Percentiles rank a stretch among this genome's conserved stretches.
Conservation (phyloP, 352 stramenopile species). For the Phytophthora rubi region DNA sequence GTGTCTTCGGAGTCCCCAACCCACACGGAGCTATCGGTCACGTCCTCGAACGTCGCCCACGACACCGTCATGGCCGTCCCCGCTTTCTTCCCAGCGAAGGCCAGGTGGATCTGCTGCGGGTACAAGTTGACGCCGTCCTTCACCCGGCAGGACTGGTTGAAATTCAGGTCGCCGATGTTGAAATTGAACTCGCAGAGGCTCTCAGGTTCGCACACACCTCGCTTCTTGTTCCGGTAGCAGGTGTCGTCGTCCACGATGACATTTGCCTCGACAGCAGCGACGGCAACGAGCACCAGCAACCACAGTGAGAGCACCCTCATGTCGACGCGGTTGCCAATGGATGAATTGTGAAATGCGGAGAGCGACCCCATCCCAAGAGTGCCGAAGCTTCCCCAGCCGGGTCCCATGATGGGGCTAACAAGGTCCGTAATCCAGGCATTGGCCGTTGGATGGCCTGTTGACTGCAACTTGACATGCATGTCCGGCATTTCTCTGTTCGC, state of each 20-base stretch:
- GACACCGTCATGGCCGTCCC: slow-evolving; percentile 58
- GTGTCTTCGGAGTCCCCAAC: slow-evolving; percentile 14
- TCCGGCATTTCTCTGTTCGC: no score
- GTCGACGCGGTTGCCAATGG: background rate
- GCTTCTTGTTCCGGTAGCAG: slow-evolving; percentile 34
- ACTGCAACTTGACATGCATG: no score
- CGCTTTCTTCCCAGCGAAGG: slow-evolving; percentile 44
- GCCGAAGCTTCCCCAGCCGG: no score
- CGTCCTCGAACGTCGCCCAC: slow-evolving; percentile 37
- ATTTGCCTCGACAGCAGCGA: slow-evolving; percentile 11
- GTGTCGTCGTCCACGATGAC: slow-evolving; percentile 41
- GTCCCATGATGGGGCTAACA: no score
- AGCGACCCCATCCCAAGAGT: background rate
- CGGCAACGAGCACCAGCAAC: background rate
- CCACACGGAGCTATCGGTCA: slow-evolving; percentile 39
- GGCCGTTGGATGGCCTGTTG: no score
- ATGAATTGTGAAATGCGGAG: background rate
- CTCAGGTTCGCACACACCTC: slow-evolving; percentile 33
- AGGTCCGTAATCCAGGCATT: no score
- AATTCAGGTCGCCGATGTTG: slow-evolving; percentile 40
- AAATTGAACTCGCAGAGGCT: slow-evolving; percentile 44
- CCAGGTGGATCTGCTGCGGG: slow-evolving; percentile 63
- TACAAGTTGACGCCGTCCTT: slow-evolving; percentile 48
- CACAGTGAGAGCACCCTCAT: slow-evolving; percentile 3
- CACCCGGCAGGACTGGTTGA: slow-evolving; percentile 47